Conservation (phyloP, 768 basidiomycete species). For the Sarcodon sp. region DNA sequence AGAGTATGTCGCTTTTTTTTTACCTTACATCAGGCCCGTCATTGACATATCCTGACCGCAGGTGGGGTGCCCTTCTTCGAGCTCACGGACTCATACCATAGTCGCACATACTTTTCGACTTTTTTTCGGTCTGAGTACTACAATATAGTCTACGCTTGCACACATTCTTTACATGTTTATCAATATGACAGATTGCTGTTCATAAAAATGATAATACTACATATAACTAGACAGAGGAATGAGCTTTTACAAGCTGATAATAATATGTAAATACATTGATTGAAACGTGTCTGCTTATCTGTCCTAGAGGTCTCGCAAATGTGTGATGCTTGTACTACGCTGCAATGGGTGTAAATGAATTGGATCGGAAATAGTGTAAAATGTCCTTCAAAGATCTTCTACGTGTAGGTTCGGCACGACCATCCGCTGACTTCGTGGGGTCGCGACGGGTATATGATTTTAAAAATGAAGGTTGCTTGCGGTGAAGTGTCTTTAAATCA, state of each 20-base stretch:
- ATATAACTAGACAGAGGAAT: too few species aligned
- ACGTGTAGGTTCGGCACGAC: background rate
- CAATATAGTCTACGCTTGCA: background rate
- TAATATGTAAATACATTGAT: too few species aligned
- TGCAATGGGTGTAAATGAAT: background rate
- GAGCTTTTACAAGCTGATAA: too few species aligned
- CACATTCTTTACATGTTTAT: too few species aligned
- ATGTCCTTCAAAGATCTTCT: background rate
- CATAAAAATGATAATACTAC: too few species aligned
- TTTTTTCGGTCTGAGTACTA: background rate
- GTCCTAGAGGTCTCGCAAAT: too few species aligned
- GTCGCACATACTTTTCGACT: constrained; percentile 1
- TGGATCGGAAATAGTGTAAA: background rate
- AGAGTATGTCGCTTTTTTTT: constrained; percentile 44
- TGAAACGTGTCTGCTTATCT: too few species aligned
- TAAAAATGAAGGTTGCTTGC: too few species aligned
- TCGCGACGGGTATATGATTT: too few species aligned
- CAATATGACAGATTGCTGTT: too few species aligned
- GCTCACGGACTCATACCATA: constrained; percentile 30
- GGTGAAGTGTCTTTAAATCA: too few species aligned
- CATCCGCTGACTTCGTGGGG: background rate
- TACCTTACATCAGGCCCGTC: constrained; percentile 3
- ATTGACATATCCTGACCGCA: constrained; percentile 14
- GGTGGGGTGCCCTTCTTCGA: constrained; percentile 55
- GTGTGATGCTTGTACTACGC: too few species aligned